A percentile compares a stretch with the other conserved stretches of the same genome.
Evolutionary conservation across 2,329 filamentous ascomycete species (phyloP).

Genomic region (Ambrosiella beaveri): DNA sequence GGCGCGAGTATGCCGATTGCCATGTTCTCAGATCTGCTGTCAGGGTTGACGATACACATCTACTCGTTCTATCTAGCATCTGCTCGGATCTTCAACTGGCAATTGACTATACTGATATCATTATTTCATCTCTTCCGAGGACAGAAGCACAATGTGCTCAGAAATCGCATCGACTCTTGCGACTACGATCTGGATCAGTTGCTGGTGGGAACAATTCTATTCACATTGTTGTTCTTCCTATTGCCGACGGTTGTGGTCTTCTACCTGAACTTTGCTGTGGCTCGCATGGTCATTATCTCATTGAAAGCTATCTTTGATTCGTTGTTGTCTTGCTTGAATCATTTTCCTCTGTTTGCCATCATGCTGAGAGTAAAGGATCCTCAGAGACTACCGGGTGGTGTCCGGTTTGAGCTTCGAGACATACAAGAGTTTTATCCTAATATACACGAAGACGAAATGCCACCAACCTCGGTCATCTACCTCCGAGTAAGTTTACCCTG

Average conservation of each 20-base stretch:
- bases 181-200: slow-evolving; percentile 97
- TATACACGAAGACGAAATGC: slow-evolving; percentile 15
- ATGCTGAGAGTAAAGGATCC: slow-evolving; percentile 95
- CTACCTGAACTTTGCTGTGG: slow-evolving; percentile 87
- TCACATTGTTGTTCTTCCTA: slow-evolving; percentile 87
- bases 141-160: slow-evolving; percentile 92
- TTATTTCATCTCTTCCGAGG: slow-evolving; percentile 98
- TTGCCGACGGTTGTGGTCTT: slow-evolving; percentile 91
- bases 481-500: slow-evolving; percentile 46
- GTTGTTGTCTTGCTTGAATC: slow-evolving; percentile 80
- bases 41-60: slow-evolving; percentile 82
- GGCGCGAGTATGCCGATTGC: slow-evolving; percentile 95
- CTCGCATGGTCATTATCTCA: slow-evolving; percentile 85
- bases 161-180: slow-evolving; percentile 95
- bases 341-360: slow-evolving; percentile 90
- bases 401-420: slow-evolving; percentile 79
- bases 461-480: slow-evolving; percentile 63
- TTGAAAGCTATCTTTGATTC: slow-evolving; percentile 87
- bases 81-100: slow-evolving; percentile 95
- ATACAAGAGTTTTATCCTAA: slow-evolving; percentile 34
- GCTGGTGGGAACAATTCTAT: slow-evolving; percentile 86
- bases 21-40: slow-evolving; percentile 84
- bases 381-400: slow-evolving; percentile 65
- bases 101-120: slow-evolving; percentile 87
- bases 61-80: slow-evolving; percentile 97